Evolutionary conservation across 345 rosid species (phyloP).

Genomic region (Murraya koenigii): DNA sequence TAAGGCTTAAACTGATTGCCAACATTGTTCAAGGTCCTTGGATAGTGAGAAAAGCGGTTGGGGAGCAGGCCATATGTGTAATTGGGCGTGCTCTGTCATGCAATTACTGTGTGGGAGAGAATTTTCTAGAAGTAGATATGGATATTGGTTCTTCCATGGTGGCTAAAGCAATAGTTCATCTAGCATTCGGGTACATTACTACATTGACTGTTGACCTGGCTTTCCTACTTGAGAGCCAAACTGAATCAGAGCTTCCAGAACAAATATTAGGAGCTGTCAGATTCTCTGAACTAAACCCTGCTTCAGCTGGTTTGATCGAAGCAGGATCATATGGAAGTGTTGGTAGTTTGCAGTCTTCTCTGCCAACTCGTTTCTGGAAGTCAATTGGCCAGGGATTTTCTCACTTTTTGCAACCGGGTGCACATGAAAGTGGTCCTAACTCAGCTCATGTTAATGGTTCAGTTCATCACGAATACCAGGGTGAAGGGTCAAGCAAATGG

Average conservation of each 20-base stretch:
- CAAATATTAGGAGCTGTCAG: conserved; percentile 71
- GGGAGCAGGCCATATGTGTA: conserved; percentile 93
- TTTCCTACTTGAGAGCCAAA: conserved; percentile 79
- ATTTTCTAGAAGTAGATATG: conserved; percentile 75
- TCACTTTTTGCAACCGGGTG: conserved; percentile 52
- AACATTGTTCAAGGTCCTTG: conserved; percentile 96
- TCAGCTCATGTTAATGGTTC: conserved; percentile 32
- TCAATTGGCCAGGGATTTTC: conserved; percentile 85
- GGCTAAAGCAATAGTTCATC: conserved; percentile 90
- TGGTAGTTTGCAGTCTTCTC: conserved; percentile 36
- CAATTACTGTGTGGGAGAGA: conserved; percentile 47
- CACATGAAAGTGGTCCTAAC: conserved; percentile 40
- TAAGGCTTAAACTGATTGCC: conserved; percentile 89
- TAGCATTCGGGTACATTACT: conserved; percentile 84
- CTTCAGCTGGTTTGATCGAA: conserved; percentile 51
- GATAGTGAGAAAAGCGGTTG: conserved; percentile 95
- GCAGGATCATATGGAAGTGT: conserved; percentile 24
- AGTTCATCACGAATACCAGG: conserved; percentile 27
- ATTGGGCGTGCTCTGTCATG: conserved; percentile 85
- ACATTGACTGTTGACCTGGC: conserved; percentile 92
- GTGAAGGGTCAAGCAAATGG: conserved; percentile 41
- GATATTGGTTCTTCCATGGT: conserved; percentile 98
- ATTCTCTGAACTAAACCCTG: conserved; percentile 72
- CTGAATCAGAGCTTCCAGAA: conserved; percentile 88
- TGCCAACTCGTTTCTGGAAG: conserved; percentile 71